These are phyloP conservation scores for Edaphochlamys debaryana DNA, from an alignment of 139 green algal genomes.

Conservation along the genomic window DNA sequence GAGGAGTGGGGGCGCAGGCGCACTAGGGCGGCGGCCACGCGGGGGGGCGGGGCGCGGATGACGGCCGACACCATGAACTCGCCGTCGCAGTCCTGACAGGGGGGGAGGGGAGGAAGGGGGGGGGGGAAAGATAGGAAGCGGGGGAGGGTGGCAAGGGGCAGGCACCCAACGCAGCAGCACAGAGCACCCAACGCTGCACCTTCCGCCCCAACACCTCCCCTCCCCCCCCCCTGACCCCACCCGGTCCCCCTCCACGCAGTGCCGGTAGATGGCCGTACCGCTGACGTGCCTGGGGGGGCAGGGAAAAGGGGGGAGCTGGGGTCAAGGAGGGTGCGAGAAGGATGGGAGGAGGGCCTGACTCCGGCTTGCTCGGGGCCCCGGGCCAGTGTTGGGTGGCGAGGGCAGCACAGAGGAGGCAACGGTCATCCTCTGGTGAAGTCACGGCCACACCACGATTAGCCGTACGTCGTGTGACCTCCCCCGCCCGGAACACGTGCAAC, in stretches of 20 bases:
- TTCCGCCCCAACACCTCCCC: too few relatives aligned
- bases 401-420: not conserved
- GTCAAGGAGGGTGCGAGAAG: too few relatives aligned
- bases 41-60: conserved; percentile 37
- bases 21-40: conserved; percentile 46
- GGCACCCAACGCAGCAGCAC: too few relatives aligned
- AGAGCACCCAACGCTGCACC: too few relatives aligned
- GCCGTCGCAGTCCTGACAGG: not conserved
- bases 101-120: too few relatives aligned
- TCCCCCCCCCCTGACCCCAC: not conserved
- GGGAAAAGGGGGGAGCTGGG: not conserved
- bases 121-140: not conserved
- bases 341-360: too few relatives aligned
- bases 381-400: too few relatives aligned
- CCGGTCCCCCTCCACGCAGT: conserved; percentile 2
- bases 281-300: conserved; percentile 48
- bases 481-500: not conserved
- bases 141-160: not conserved
- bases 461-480: not conserved
- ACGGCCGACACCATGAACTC: conserved; percentile 53
- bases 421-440: not conserved
- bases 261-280: conserved; percentile 63
- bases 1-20: conserved; percentile 47
- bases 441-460: too few relatives aligned
- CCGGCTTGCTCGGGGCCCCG: too few relatives aligned